Evolutionary conservation across 306 rosid genomes (phyloP).

Genomic region (Lathyrus oleraceus): DNA sequence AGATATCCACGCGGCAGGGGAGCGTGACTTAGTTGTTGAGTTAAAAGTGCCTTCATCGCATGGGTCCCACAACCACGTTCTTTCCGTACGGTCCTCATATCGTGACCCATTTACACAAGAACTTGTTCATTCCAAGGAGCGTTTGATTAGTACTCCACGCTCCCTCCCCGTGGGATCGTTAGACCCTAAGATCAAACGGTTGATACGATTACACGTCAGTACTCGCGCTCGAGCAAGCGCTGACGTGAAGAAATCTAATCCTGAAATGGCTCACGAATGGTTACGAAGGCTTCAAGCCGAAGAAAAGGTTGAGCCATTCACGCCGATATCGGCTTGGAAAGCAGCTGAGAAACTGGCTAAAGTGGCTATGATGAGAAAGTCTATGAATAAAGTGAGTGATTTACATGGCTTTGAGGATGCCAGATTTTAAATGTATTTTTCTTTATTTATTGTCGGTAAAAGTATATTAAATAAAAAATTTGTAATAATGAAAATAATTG

Average conservation of each 20-base stretch:
- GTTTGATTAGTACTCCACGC: slow-evolving; percentile 52
- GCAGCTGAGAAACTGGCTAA: slow-evolving; percentile 88
- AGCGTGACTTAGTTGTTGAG: slow-evolving; percentile 64
- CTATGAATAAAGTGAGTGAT: slow-evolving; percentile 94
- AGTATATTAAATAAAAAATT: slow-evolving; percentile 9
- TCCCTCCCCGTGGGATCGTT: slow-evolving; percentile 60
- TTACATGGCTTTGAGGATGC: slow-evolving; percentile 96
- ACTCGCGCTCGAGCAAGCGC: slow-evolving; percentile 53
- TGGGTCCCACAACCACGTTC: slow-evolving; percentile 52
- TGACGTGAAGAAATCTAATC: slow-evolving; percentile 42
- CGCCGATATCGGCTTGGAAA: slow-evolving; percentile 92
- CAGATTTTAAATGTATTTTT: slow-evolving; percentile 62
- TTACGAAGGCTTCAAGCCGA: slow-evolving; percentile 62
- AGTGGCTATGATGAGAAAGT: slow-evolving; percentile 91
- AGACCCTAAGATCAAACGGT: slow-evolving; percentile 44
- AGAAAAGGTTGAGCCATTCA: slow-evolving; percentile 67
- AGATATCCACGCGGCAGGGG: slow-evolving; percentile 65
- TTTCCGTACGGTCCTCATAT: slow-evolving; percentile 60
- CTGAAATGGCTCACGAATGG: slow-evolving; percentile 46
- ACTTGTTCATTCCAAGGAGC: slow-evolving; percentile 50
- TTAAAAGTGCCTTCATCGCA: slow-evolving; percentile 50
- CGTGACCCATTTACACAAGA: slow-evolving; percentile 61
- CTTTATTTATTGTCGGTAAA: slow-evolving; percentile 40
- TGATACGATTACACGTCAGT: slow-evolving; percentile 60
- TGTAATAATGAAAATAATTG: background rate